A percentile compares a stretch with the other conserved stretches of the same genome.
These are phyloP conservation scores for Rhynchosporium agropyri DNA, from an alignment of 2,329 filamentous ascomycete species.

Conservation along the genomic window DNA sequence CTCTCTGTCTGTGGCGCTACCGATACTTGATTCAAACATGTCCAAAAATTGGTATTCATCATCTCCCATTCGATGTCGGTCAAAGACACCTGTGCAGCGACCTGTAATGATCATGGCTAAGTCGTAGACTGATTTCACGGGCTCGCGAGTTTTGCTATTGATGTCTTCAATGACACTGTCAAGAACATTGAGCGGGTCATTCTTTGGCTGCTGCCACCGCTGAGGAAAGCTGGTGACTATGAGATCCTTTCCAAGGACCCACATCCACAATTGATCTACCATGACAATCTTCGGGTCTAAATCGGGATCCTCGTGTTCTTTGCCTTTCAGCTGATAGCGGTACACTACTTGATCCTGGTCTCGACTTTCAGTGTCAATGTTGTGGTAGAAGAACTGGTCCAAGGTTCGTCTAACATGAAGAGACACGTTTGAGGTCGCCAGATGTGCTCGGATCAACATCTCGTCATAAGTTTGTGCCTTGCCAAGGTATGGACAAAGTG, in stretches of 20 bases:
- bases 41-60: conserved; percentile 39
- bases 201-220: conserved; percentile 49
- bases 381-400: conserved; percentile 51
- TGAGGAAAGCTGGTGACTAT: conserved; percentile 41
- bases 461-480: conserved; percentile 35
- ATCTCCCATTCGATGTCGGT: conserved; percentile 39
- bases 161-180: conserved; percentile 42
- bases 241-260: conserved; percentile 44
- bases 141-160: conserved; percentile 39
- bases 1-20: conserved; percentile 36
- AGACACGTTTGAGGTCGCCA: conserved; percentile 38
- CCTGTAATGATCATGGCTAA: conserved; percentile 48
- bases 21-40: conserved; percentile 39
- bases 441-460: conserved; percentile 38
- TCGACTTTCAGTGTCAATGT: conserved; percentile 45
- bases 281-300: conserved; percentile 43
- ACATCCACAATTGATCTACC: conserved; percentile 52
- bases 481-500: conserved; percentile 23
- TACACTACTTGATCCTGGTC: conserved; percentile 44
- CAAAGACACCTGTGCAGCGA: conserved; percentile 47
- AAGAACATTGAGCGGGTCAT: conserved; percentile 47
- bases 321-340: conserved; percentile 33
- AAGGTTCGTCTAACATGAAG: conserved; percentile 51
- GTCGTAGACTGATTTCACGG: conserved; percentile 47
- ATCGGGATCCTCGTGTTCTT: conserved; percentile 18